A percentile compares a stretch with the other conserved stretches of the same genome.
Evolutionary conservation across 2,329 filamentous ascomycete genomes (phyloP).

Genomic region (Cyphellophora attinorum): DNA sequence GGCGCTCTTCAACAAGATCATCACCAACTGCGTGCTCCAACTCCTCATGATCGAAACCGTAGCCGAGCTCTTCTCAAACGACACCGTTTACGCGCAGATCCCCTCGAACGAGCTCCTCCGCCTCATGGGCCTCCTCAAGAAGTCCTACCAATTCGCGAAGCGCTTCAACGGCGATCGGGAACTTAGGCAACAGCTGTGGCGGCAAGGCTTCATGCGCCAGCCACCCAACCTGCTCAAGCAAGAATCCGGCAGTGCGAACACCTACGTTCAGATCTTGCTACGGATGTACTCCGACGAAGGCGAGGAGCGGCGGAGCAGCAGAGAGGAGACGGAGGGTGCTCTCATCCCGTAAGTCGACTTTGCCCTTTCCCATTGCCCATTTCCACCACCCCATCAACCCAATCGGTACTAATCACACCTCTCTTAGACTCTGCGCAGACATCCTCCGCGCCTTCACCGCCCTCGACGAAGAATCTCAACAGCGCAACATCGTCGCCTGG

Average conservation of each 20-base stretch:
- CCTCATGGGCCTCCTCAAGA: conserved; percentile 89
- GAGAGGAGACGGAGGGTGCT: conserved; percentile 78
- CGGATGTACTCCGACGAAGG: conserved; percentile 92
- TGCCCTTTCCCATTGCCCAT: not conserved
- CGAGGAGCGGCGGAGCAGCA: conserved; percentile 68
- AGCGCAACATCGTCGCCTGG: conserved; percentile 95
- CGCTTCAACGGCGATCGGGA: conserved; percentile 98
- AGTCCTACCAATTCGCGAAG: conserved; percentile 91
- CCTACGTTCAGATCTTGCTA: conserved; percentile 91
- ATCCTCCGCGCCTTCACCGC: conserved; percentile 78
- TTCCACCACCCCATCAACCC: not conserved
- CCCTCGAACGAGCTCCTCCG: conserved; percentile 81
- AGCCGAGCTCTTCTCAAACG: conserved; percentile 95
- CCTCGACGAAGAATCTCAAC: conserved; percentile 91
- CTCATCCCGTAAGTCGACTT: conserved; percentile 60
- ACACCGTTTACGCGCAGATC: conserved; percentile 86
- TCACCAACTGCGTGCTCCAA: conserved; percentile 94
- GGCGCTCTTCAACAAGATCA: conserved; percentile 99
- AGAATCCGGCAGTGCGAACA: conserved; percentile 82
- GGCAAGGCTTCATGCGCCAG: conserved; percentile 99
- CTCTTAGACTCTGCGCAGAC: conserved; percentile 66
- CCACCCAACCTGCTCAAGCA: conserved; percentile 96
- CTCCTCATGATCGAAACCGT: conserved; percentile 99
- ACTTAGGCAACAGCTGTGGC: conserved; percentile 84
- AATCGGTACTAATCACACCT: conserved; percentile 1